Evolutionary conservation across 1,284 basidiomycete species (phyloP).

Genomic region (Trametes hirsuta): DNA sequence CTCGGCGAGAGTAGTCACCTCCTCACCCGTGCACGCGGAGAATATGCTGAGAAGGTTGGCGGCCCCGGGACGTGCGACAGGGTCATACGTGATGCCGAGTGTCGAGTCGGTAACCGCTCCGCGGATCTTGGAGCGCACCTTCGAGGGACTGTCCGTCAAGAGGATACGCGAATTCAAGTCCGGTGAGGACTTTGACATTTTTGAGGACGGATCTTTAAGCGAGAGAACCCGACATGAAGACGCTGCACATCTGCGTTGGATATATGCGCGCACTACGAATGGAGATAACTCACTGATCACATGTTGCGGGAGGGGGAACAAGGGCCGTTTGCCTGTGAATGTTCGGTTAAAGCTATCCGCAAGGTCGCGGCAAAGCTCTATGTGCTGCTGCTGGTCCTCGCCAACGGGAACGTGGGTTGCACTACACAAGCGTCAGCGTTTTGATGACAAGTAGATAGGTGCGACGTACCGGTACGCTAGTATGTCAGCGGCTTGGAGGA

Average conservation of each 20-base stretch:
- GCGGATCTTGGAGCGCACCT: conserved; percentile 76
- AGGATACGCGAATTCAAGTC: conserved; percentile 84
- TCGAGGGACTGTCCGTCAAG: conserved; percentile 72
- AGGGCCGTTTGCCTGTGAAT: conserved; percentile 43
- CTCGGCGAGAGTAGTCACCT: conserved; percentile 50
- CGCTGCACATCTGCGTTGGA: conserved; percentile 49
- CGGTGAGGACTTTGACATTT: conserved; percentile 96
- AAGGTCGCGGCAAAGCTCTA: conserved; percentile 86
- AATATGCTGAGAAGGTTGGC: conserved; percentile 85
- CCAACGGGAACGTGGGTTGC: conserved; percentile 95
- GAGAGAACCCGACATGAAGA: conserved; percentile 80
- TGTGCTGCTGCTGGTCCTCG: conserved; percentile 93
- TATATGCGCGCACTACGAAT: not conserved
- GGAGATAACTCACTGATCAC: conserved; percentile 67
- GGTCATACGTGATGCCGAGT: conserved; percentile 77
- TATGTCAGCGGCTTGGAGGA: conserved; percentile 94
- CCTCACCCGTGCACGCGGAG: conserved; percentile 62
- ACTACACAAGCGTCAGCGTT: conserved; percentile 41
- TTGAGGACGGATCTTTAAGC: conserved; percentile 81
- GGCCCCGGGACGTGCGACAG: conserved; percentile 75
- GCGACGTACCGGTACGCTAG: conserved; percentile 74
- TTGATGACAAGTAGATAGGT: not conserved
- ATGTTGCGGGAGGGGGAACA: conserved; percentile 78
- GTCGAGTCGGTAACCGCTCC: conserved; percentile 87
- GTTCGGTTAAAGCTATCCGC: conserved; percentile 84